A percentile compares a stretch with the other conserved stretches of the same genome.
phyloP scores from a whole-genome alignment of 2,329 filamentous ascomycete species.

The Aspergillus oerlinghausenensis region DNA sequence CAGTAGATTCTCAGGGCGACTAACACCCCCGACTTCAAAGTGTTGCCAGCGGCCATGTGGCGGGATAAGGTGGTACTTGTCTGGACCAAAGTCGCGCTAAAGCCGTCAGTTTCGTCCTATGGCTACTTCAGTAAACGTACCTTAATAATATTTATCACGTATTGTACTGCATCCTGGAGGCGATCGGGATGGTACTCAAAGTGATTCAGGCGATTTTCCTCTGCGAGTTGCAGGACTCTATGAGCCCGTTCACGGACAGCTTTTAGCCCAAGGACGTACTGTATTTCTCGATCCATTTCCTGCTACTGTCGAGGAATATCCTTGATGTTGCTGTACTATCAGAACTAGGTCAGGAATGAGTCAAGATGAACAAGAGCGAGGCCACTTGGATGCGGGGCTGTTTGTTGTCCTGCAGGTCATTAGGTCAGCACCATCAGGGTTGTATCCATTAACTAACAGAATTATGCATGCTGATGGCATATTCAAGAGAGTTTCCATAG shows the following conservation, averaged over 20 bases:
- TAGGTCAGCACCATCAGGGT: not conserved
- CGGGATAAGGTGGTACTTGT: conserved; percentile 46
- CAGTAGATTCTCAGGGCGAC: conserved; percentile 46
- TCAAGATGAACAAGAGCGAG: not conserved
- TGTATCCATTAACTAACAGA: not conserved
- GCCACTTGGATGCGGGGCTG: not conserved
- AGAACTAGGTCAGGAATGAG: not conserved
- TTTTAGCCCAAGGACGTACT: conserved; percentile 25
- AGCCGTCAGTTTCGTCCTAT: not conserved
- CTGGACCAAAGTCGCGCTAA: conserved; percentile 50
- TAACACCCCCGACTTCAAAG: conserved; percentile 54
- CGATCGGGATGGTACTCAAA: conserved; percentile 40
- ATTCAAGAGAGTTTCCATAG: too few relatives aligned
- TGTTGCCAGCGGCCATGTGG: conserved; percentile 60
- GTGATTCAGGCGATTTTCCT: conserved; percentile 36
- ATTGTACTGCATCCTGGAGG: conserved; percentile 40
- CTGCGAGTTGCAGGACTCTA: conserved; percentile 32
- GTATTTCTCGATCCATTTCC: conserved; percentile 18
- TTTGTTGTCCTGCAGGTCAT: not conserved
- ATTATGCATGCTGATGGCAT: not conserved
- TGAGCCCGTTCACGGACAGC: conserved; percentile 26
- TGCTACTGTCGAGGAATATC: not conserved
- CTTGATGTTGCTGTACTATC: not conserved
- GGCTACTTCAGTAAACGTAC: conserved; percentile 20
- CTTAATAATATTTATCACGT: conserved; percentile 42